Evolutionary conservation across 2,329 filamentous ascomycete genomes (phyloP).

Genomic region (Cladosporium sp.): DNA sequence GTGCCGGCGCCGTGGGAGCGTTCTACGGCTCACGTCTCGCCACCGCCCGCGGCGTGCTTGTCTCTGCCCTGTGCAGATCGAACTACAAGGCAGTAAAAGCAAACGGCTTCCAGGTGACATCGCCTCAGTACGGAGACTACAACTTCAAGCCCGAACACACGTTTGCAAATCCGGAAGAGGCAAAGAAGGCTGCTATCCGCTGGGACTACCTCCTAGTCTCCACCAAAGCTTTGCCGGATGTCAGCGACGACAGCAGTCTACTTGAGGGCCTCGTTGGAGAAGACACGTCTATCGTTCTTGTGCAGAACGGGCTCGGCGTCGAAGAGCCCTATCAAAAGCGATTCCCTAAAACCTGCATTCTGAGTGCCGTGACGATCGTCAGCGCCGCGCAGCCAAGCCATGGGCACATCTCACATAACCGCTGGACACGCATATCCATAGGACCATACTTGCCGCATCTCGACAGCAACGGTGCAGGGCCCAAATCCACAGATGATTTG

Average conservation of each 20-base stretch:
- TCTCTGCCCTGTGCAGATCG: slow-evolving; percentile 72
- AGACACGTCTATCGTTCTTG: slow-evolving; percentile 63
- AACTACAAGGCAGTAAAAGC: slow-evolving; percentile 67
- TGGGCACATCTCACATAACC: slow-evolving; percentile 68
- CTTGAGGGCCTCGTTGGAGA: slow-evolving; percentile 62
- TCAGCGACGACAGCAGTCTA: slow-evolving; percentile 62
- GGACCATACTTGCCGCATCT: slow-evolving; percentile 64
- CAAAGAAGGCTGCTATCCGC: slow-evolving; percentile 46
- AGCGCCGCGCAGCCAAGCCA: slow-evolving; percentile 66
- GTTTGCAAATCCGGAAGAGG: slow-evolving; percentile 64
- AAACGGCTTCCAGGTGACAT: slow-evolving; percentile 65
- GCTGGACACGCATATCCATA: slow-evolving; percentile 72
- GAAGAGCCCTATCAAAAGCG: slow-evolving; percentile 65
- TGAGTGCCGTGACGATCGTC: slow-evolving; percentile 70
- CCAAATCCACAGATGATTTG: slow-evolving; percentile 30
- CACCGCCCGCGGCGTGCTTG: slow-evolving; percentile 52
- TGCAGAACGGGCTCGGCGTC: slow-evolving; percentile 72
- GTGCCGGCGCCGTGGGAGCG: slow-evolving; percentile 70
- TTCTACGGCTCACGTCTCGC: slow-evolving; percentile 72
- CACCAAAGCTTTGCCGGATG: slow-evolving; percentile 70
- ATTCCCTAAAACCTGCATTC: slow-evolving; percentile 62
- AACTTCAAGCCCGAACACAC: slow-evolving; percentile 62
- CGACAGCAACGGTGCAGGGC: slow-evolving; percentile 37
- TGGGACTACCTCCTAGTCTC: slow-evolving; percentile 71
- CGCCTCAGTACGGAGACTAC: slow-evolving; percentile 68